Evolutionary conservation across 2,329 filamentous ascomycete species (phyloP).

Genomic region (Xenoacremonium recifei): DNA sequence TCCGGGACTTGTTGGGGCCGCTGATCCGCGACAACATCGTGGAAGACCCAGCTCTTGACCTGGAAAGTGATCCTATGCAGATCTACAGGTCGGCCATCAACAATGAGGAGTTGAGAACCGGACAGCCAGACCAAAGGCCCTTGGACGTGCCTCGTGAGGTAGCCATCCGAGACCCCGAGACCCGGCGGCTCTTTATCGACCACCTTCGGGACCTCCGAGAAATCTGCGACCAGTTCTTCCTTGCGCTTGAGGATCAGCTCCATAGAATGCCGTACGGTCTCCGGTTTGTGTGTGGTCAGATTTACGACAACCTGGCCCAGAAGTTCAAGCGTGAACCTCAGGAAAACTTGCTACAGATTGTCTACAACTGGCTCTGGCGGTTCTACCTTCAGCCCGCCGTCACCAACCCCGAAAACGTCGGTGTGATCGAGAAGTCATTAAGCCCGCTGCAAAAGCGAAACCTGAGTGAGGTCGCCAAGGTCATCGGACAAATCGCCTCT

Average conservation of each 20-base stretch:
- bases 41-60: constrained; percentile 83
- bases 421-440: constrained; percentile 85
- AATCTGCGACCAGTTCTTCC: constrained; percentile 88
- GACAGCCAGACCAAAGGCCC: constrained; percentile 74
- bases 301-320: constrained; percentile 72
- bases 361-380: constrained; percentile 90
- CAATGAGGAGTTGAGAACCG: constrained; percentile 93
- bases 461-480: constrained; percentile 84
- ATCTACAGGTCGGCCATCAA: constrained; percentile 96
- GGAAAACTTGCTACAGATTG: constrained; percentile 75
- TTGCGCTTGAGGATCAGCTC: constrained; percentile 76
- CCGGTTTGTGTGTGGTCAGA: constrained; percentile 82
- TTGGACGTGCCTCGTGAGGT: constrained; percentile 86
- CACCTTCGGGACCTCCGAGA: constrained; percentile 92
- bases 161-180: constrained; percentile 94
- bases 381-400: constrained; percentile 90
- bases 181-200: constrained; percentile 87
- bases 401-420: constrained; percentile 86
- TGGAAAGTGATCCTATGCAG: constrained; percentile 96
- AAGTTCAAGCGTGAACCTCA: constrained; percentile 80
- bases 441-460: constrained; percentile 93
- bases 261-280: constrained; percentile 91
- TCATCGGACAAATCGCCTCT: constrained; percentile 84
- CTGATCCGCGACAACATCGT: constrained; percentile 90
- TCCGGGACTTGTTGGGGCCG: constrained; percentile 81